Evolutionary conservation across 163 green algal genomes (phyloP).

Genomic region (Chlamydomonas reinhardtii): DNA sequence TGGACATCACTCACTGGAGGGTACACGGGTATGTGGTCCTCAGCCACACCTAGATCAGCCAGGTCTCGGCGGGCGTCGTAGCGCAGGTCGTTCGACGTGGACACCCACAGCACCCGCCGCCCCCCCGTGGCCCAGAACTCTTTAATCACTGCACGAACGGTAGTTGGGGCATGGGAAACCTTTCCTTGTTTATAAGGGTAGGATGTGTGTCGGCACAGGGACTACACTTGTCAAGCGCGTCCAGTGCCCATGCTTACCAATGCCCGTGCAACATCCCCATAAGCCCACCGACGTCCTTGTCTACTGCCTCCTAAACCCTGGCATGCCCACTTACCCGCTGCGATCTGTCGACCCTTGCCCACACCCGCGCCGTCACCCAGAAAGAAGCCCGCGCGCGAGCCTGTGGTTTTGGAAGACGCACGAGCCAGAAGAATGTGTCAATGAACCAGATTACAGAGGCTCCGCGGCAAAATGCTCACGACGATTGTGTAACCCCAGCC

Average conservation of each 20-base stretch:
- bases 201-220: no score
- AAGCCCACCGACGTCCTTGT: no score
- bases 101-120: conserved; percentile 78
- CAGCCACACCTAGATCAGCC: conserved; percentile 60
- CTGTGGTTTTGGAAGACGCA: conserved; percentile 15
- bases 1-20: conserved; percentile 46
- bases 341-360: conserved; percentile 88
- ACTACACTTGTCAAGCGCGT: no score
- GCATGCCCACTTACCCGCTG: conserved; percentile 48
- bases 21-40: conserved; percentile 61
- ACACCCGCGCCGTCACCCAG: conserved; percentile 83
- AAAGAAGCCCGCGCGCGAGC: conserved; percentile 81
- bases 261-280: no score
- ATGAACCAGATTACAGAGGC: no score
- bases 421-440: no score
- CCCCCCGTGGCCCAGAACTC: conserved; percentile 65
- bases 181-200: no score
- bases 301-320: no score
- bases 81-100: conserved; percentile 74
- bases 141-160: conserved; percentile 57
- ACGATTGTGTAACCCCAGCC: no score
- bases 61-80: conserved; percentile 80
- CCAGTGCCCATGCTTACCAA: no score
- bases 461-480: no score
- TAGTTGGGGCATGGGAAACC: no score